Evolutionary conservation across 768 basidiomycete species (phyloP).

Genomic region (Amanita subjunquillea): DNA sequence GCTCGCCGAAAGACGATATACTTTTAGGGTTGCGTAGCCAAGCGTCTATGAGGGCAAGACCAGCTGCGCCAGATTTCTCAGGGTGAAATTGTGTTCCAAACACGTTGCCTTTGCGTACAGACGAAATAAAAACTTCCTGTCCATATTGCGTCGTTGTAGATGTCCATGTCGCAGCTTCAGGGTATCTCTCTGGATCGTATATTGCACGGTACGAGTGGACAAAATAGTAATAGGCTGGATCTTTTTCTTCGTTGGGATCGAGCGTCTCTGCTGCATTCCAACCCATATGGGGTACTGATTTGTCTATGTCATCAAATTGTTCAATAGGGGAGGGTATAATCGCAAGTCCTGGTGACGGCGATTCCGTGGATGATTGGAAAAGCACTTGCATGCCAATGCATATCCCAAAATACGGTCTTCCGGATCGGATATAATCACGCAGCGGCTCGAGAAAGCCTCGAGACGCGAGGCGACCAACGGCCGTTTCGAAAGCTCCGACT

Average conservation of each 20-base stretch:
- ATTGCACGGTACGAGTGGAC: conserved; percentile 91
- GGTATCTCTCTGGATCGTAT: conserved; percentile 48
- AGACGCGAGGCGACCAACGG: conserved; percentile 62
- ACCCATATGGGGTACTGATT: conserved; percentile 95
- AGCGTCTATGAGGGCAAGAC: conserved; percentile 64
- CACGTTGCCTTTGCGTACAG: conserved; percentile 73
- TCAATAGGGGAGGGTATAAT: conserved; percentile 77
- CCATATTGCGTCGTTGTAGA: conserved; percentile 91
- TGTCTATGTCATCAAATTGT: conserved; percentile 58
- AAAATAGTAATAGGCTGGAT: conserved; percentile 82
- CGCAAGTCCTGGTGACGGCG: conserved; percentile 64
- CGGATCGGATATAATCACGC: conserved; percentile 71
- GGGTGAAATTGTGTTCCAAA: conserved; percentile 97
- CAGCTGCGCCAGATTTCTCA: conserved; percentile 89
- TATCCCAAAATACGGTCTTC: conserved; percentile 93
- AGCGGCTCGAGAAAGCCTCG: conserved; percentile 77
- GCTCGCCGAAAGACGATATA: conserved; percentile 18
- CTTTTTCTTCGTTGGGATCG: conserved; percentile 30
- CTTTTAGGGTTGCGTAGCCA: conserved; percentile 61
- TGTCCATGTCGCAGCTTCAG: conserved; percentile 61
- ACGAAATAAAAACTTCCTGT: conserved; percentile 82
- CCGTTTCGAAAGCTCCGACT: conserved; percentile 87
- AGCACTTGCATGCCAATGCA: conserved; percentile 99
- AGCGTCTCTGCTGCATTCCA: conserved; percentile 78
- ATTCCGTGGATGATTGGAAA: conserved; percentile 80